phyloP scores from a whole-genome alignment of 106 monocot genomes.

The Dioscorea dumetorum region DNA sequence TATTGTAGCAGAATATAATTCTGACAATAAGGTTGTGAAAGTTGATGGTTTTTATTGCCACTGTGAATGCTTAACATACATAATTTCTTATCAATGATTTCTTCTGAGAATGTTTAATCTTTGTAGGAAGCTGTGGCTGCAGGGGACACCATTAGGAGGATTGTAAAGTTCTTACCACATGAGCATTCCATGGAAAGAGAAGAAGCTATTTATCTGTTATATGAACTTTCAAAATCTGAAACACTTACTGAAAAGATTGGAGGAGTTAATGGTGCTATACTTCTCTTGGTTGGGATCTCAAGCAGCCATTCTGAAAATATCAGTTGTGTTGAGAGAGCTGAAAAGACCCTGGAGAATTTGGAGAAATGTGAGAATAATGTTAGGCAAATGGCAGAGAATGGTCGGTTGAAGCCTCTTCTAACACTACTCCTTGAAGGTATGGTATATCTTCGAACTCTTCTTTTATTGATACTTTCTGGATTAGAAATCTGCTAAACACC shows the following conservation, averaged over 20 bases:
- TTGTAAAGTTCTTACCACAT: constrained; percentile 76
- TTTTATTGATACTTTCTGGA: too few relatives aligned
- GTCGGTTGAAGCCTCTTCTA: constrained; percentile 78
- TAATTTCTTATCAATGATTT: constrained; percentile 1
- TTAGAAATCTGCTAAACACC: too few relatives aligned
- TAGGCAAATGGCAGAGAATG: constrained; percentile 90
- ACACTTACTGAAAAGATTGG: constrained; percentile 80
- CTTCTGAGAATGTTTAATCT: constrained; percentile 1
- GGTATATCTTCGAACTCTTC: too few relatives aligned
- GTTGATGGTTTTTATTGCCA: constrained; percentile 10
- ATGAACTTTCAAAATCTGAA: constrained; percentile 80
- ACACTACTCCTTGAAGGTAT: constrained; percentile 60
- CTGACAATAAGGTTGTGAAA: constrained; percentile 71
- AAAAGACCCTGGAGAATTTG: constrained; percentile 67
- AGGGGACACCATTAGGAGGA: constrained; percentile 65
- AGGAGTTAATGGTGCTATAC: constrained; percentile 68
- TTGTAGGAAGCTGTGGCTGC: constrained; percentile 57
- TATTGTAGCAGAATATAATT: constrained; percentile 68
- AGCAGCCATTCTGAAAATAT: constrained; percentile 77
- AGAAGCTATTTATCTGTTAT: constrained; percentile 65
- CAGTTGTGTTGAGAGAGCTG: constrained; percentile 59
- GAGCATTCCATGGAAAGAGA: constrained; percentile 64
- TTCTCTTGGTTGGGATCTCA: constrained; percentile 71
- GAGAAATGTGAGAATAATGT: constrained; percentile 80
- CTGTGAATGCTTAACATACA: background rate